Conservation (phyloP, 2,329 filamentous ascomycete genomes). For the Dothiorella sarmentorum region DNA sequence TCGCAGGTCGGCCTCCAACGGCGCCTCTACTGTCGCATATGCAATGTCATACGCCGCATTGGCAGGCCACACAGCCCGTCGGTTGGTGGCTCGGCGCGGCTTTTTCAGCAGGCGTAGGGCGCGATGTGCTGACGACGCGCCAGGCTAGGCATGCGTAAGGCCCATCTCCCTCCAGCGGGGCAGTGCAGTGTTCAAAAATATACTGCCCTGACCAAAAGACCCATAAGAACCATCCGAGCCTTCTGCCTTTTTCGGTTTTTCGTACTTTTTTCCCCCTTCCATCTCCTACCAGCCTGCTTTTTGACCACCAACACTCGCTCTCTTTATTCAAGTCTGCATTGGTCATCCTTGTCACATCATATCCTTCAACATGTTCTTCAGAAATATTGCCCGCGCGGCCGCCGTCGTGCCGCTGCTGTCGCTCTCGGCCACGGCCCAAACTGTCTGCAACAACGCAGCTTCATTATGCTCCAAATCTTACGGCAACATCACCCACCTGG, state of each 20-base stretch:
- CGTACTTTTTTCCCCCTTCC: not conserved
- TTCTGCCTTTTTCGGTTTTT: too few relatives aligned
- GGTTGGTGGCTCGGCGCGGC: not conserved
- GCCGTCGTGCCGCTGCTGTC: conserved; percentile 6
- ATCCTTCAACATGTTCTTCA: conserved; percentile 1
- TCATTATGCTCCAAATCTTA: conserved; percentile 65
- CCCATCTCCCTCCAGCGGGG: not conserved
- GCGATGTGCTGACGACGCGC: conserved; percentile 11
- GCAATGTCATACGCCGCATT: not conserved
- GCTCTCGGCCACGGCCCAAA: not conserved
- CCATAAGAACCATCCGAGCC: too few relatives aligned
- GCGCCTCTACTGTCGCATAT: not conserved
- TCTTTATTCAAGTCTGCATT: not conserved
- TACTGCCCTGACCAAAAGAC: conserved; percentile 5
- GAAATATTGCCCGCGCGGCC: conserved; percentile 7
- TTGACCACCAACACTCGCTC: not conserved
- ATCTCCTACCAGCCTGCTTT: not conserved
- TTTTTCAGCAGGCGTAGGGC: not conserved
- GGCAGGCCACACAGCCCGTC: not conserved
- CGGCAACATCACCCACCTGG: conserved; percentile 68
- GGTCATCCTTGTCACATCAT: not conserved
- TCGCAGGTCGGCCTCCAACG: too few relatives aligned
- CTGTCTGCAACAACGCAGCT: conserved; percentile 72
- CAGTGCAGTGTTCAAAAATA: conserved; percentile 10
- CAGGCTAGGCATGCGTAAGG: not conserved